Conservation (phyloP, 163 green algal genomes). For the Chlorella variabilis region DNA sequence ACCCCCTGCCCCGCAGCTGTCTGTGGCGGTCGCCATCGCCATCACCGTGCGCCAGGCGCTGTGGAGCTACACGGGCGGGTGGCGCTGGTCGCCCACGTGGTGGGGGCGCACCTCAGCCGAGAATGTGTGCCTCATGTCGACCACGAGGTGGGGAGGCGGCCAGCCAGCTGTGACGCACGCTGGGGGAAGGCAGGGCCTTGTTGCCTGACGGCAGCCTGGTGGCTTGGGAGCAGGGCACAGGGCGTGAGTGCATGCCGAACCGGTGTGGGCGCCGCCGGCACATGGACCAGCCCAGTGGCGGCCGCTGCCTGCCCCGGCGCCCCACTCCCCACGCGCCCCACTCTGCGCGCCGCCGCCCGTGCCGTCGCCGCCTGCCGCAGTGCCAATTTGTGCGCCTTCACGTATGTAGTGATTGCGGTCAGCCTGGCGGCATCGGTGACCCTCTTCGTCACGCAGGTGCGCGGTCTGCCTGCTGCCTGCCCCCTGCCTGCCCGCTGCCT, state of each 20-base stretch:
- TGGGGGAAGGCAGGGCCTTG: too few relatives aligned
- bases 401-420: conserved; percentile 10
- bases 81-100: not conserved
- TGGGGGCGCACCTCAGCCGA: conserved; percentile 7
- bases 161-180: too few relatives aligned
- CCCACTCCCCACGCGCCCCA: too few relatives aligned
- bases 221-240: too few relatives aligned
- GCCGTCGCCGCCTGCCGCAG: too few relatives aligned
- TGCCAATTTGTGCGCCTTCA: conserved; percentile 25
- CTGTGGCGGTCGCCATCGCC: conserved; percentile 1
- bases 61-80: not conserved
- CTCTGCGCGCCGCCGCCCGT: too few relatives aligned
- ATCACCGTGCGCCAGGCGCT: conserved; percentile 24
- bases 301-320: too few relatives aligned
- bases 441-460: not conserved
- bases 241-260: too few relatives aligned
- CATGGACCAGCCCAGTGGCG: too few relatives aligned
- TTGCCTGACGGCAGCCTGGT: too few relatives aligned
- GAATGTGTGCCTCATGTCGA: conserved; percentile 34
- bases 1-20: not conserved
- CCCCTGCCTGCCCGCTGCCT: not conserved
- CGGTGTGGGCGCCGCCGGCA: too few relatives aligned
- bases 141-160: too few relatives aligned
- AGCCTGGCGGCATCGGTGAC: not conserved
- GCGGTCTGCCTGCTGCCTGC: not conserved